phyloP scores from a whole-genome alignment of 352 stramenopile genomes.

The Pythium dissotocum region DNA sequence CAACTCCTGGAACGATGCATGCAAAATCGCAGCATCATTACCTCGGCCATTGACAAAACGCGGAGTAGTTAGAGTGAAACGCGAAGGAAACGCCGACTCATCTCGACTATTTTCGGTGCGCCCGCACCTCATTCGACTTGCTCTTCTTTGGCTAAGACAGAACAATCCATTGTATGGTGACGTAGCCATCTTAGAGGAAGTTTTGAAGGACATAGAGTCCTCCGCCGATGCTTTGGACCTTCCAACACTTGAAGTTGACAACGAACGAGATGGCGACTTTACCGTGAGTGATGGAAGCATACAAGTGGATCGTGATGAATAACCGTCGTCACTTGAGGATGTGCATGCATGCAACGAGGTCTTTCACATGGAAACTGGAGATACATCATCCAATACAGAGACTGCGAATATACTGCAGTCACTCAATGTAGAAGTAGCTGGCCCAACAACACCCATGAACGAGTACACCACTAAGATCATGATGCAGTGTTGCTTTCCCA shows the following conservation, averaged over 20 bases:
- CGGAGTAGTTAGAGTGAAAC: constrained; percentile 4
- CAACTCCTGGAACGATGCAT: constrained; percentile 21
- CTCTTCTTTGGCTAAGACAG: constrained; percentile 5
- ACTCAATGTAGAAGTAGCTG: neutral
- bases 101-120: constrained; percentile 1
- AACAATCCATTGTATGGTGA: constrained; percentile 13
- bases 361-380: neutral
- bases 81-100: neutral
- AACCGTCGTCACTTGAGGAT: neutral
- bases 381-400: neutral
- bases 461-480: constrained; percentile 24
- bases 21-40: neutral
- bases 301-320: neutral
- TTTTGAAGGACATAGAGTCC: neutral
- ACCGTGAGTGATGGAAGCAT: neutral
- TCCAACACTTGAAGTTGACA: neutral
- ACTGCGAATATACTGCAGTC: neutral
- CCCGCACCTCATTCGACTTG: constrained; percentile 7
- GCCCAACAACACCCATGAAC: constrained; percentile 4
- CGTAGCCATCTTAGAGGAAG: neutral
- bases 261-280: neutral
- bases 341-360: neutral
- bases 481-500: constrained; percentile 31
- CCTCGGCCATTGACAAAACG: constrained; percentile 10
- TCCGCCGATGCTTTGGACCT: neutral